Conservation (phyloP, 108 stramenopile genomes). For the Pseudonitzschia multistriata region DNA sequence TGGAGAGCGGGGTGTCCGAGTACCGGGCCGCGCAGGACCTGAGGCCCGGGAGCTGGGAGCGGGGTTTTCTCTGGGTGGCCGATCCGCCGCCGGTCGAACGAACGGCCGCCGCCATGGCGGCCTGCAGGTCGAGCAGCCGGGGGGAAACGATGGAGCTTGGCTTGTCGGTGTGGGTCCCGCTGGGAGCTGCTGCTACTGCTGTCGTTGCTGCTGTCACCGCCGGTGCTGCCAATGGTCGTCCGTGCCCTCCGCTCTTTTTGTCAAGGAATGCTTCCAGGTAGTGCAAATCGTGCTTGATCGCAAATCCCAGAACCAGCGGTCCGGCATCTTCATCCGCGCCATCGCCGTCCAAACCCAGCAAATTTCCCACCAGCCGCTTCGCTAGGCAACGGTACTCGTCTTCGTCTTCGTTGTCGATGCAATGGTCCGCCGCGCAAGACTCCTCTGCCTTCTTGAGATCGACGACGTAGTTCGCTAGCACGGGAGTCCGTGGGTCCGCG, state of each 20-base stretch:
- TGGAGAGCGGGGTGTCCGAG: conserved; percentile 25
- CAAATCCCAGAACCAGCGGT: conserved; percentile 32
- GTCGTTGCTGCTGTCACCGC: background rate
- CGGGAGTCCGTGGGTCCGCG: background rate
- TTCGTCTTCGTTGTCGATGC: too few relatives aligned
- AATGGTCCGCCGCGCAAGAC: too few relatives aligned
- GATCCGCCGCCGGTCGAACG: background rate
- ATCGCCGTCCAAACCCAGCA: background rate
- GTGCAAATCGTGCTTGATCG: conserved; percentile 29
- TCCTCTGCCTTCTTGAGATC: conserved; percentile 10
- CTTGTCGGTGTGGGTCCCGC: too few relatives aligned
- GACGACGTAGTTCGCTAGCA: conserved; percentile 9
- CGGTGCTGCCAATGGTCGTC: too few relatives aligned
- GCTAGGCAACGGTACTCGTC: background rate
- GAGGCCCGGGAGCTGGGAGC: conserved; percentile 19
- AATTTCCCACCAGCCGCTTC: background rate
- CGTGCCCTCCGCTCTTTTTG: too few relatives aligned
- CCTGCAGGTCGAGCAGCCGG: conserved; percentile 27
- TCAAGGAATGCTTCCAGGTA: conserved; percentile 15
- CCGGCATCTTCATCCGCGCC: background rate
- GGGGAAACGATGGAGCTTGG: background rate
- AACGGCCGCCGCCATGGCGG: background rate
- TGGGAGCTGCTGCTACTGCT: background rate
- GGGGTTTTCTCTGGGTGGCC: background rate
- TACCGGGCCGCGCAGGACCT: conserved; percentile 23